A percentile compares a stretch with the other conserved stretches of the same genome.
These are phyloP conservation scores for Aleurites moluccanus DNA, from an alignment of 441 rosid species.

Conservation along the genomic window DNA sequence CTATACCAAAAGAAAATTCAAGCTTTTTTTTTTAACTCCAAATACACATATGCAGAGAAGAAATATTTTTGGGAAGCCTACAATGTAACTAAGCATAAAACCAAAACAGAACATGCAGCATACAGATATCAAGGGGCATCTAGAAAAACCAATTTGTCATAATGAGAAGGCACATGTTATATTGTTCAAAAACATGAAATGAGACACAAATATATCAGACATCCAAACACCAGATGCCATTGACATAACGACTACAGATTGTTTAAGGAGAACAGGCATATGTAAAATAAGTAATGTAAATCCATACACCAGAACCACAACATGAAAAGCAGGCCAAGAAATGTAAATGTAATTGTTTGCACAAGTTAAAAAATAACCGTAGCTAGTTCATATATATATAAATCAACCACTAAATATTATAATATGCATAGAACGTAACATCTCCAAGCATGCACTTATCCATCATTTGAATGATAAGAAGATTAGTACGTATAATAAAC, in stretches of 20 bases:
- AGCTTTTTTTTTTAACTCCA: slow-evolving; percentile 1
- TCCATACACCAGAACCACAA: not conserved
- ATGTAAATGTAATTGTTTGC: not conserved
- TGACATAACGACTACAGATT: not conserved
- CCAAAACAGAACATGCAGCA: slow-evolving; percentile 6
- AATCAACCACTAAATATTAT: not conserved
- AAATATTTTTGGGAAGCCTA: slow-evolving; percentile 9
- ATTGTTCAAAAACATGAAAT: not conserved
- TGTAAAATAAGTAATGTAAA: not conserved
- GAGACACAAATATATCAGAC: not conserved
- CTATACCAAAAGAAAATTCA: slow-evolving; percentile 27
- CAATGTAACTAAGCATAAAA: slow-evolving; percentile 5
- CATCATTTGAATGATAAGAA: not conserved
- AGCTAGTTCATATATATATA: not conserved
- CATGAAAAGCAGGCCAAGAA: not conserved
- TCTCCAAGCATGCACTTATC: not conserved
- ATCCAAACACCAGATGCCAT: not conserved
- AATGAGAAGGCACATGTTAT: not conserved
- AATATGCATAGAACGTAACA: not conserved
- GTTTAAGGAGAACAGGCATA: not conserved
- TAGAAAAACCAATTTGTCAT: not conserved
- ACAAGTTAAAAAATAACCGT: not conserved
- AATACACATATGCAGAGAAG: not conserved
- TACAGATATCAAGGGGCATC: not conserved
- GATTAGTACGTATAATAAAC: not conserved